Percentiles rank a stretch among this genome's conserved stretches.
Evolutionary conservation across 768 basidiomycete genomes (phyloP).

Genomic region (Nidularia sp.): DNA sequence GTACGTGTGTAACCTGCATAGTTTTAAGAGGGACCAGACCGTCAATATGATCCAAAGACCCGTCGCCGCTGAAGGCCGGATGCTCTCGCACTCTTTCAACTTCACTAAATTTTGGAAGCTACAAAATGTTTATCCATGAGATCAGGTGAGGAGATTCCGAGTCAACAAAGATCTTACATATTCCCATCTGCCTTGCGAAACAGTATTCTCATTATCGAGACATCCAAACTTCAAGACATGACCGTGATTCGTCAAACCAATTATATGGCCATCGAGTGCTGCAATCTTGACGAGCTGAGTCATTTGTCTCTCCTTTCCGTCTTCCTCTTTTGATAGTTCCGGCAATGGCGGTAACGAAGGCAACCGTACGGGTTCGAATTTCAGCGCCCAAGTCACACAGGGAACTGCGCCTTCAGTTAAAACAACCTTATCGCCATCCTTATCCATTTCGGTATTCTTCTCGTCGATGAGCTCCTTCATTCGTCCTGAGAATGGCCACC

Average conservation of each 20-base stretch:
- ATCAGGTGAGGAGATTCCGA: not conserved
- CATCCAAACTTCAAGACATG: conserved; percentile 66
- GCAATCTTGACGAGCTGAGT: conserved; percentile 75
- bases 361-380: conserved; percentile 49
- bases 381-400: conserved; percentile 59
- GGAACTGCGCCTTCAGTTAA: conserved; percentile 42
- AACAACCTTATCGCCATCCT: conserved; percentile 29
- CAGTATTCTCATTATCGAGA: conserved; percentile 35
- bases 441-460: conserved; percentile 44
- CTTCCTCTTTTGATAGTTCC: conserved; percentile 27
- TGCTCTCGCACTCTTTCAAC: conserved; percentile 42
- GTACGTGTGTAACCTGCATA: conserved; percentile 76
- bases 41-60: conserved; percentile 14
- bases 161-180: conserved; percentile 49
- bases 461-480: conserved; percentile 31
- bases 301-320: conserved; percentile 17
- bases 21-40: conserved; percentile 32
- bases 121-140: not conserved
- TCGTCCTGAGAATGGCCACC: conserved; percentile 59
- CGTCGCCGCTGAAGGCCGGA: conserved; percentile 32
- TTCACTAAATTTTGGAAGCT: conserved; percentile 79
- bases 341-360: conserved; percentile 64
- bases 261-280: conserved; percentile 63
- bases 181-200: conserved; percentile 50
- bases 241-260: conserved; percentile 78